Evolutionary conservation across 1,139 yeast species (phyloP).

Genomic region (Blastobotrys persicus): DNA sequence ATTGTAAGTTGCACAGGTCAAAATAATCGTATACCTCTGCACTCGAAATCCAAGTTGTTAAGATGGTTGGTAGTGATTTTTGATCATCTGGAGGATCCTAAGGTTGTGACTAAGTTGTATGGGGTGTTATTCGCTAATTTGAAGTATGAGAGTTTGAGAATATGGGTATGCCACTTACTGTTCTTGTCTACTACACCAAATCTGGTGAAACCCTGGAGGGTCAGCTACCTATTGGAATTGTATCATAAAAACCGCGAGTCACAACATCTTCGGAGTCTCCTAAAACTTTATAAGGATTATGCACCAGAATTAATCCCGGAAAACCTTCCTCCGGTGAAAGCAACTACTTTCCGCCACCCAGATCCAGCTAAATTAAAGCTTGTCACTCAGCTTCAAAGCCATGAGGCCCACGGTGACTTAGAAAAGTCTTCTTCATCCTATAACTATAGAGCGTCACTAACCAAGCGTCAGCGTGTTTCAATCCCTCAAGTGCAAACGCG

Average conservation of each 20-base stretch:
- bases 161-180: constrained; percentile 45
- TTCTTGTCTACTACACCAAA: constrained; percentile 37
- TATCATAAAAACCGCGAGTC: constrained; percentile 37
- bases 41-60: constrained; percentile 36
- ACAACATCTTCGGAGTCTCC: constrained; percentile 34
- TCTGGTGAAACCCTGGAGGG: constrained; percentile 41
- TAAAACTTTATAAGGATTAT: constrained; percentile 33
- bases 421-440: constrained; percentile 3
- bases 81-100: constrained; percentile 33
- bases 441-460: background rate
- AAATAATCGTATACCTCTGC: constrained; percentile 14
- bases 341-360: constrained; percentile 34
- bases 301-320: constrained; percentile 32
- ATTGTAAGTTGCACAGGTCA: constrained; percentile 37
- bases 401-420: background rate
- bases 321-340: constrained; percentile 29
- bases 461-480: constrained; percentile 14
- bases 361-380: constrained; percentile 22
- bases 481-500: constrained; percentile 14
- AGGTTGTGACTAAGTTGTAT: constrained; percentile 32
- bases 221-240: constrained; percentile 38
- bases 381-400: constrained; percentile 14
- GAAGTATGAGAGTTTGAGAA: constrained; percentile 46
- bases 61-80: constrained; percentile 43
- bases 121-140: constrained; percentile 45